Evolutionary conservation across 2,329 filamentous ascomycete species (phyloP), one percentile per base, ranked within the genome.

Genomic region (Sphaerulina vaccinii): DNA sequence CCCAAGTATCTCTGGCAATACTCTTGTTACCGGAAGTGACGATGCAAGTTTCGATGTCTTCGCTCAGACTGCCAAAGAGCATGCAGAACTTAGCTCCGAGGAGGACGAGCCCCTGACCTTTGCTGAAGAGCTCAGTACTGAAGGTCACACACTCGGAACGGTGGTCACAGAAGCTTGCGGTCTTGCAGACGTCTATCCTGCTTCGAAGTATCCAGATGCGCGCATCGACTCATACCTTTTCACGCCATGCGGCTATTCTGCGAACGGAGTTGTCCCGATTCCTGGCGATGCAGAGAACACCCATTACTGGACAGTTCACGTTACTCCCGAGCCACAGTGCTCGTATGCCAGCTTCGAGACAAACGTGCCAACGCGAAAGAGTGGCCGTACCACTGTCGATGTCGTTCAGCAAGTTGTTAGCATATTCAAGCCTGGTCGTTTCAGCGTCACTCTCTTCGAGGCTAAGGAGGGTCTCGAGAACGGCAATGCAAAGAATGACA

Each of bases 281-380:
- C 84, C 88, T 0, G 68, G 80, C 11, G 64, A 70, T 47, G 57
- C 60, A 7, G 64, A 65, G 8, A 60, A 62, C 10, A 86, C 83
- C 35, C 90, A 97, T 73, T 99, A 99, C 75, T 99, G 96, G 74
- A 99, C 92, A 1, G 93, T 99, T 19, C 93, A 99, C 68, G 93
- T 99, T 60, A 99, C 93, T 0, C 93, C 93, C 0, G 93, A 99
- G 78, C 90, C 92, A 11, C 85, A 96, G 65, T 99, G 92, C 77
- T 96, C 91, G 4, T 99, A 95, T 70, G 93, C 93, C 29, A 96
- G 90, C 1, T 99, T 99, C 68, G 93, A 99, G 78, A 97, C 93
- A 61, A 99, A 97, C 63, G 92, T 99, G 3, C 93, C 93, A 1
- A 87, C 90, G 21, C 85, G 84, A 4, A 90, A 96, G 36, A 89